Conservation (phyloP, 176 grass and related monocot species). For the Carex scoparia region DNA sequence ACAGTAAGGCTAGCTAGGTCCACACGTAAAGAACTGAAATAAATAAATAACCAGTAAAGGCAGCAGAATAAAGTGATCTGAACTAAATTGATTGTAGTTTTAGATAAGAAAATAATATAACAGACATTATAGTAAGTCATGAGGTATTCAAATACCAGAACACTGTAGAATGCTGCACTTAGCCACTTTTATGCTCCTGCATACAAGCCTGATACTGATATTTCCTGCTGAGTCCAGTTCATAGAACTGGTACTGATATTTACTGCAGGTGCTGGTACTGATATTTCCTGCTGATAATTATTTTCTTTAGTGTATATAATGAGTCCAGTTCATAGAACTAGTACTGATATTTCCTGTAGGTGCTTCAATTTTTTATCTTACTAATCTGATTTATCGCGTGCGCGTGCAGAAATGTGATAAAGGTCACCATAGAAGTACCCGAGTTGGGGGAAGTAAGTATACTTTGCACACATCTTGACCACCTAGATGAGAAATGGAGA, state of each 20-base stretch:
- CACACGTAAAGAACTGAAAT: background rate
- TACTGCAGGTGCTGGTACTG: background rate
- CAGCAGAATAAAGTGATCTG: background rate
- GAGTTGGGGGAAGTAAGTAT: slow-evolving; percentile 71
- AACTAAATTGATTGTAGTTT: background rate
- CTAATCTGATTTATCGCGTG: background rate
- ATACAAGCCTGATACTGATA: background rate
- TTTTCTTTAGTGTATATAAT: background rate
- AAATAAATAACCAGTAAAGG: background rate
- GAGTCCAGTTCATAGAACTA: background rate
- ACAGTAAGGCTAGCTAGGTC: background rate
- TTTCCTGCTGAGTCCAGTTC: background rate
- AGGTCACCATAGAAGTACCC: slow-evolving; percentile 85
- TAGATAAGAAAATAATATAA: background rate
- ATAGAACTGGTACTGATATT: background rate
- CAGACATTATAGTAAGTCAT: background rate
- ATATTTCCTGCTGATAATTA: too few species aligned
- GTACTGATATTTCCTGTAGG: background rate
- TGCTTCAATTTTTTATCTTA: background rate
- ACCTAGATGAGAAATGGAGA: slow-evolving; percentile 90
- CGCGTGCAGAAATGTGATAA: slow-evolving; percentile 75
- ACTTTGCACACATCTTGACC: slow-evolving; percentile 97
- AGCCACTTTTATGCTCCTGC: background rate
- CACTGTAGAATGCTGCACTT: background rate
- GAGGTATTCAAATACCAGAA: background rate